Evolutionary conservation across 169 alveolate genomes (phyloP).

Genomic region (Cryptosporidium xiaoi): DNA sequence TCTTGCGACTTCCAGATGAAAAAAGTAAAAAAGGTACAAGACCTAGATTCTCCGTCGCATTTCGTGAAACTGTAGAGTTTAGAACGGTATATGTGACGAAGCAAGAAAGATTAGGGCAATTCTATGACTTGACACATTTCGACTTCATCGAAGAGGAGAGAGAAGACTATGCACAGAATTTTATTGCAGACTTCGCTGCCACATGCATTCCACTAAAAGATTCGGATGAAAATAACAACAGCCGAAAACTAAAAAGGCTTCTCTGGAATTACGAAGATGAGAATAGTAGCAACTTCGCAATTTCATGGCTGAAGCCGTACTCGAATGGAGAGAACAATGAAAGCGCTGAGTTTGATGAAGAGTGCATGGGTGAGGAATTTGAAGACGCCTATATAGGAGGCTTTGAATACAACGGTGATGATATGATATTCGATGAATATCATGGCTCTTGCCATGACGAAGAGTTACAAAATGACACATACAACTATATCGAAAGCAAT

Average conservation of each 20-base stretch:
- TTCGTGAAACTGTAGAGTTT: constrained; percentile 68
- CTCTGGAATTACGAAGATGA: constrained; percentile 52
- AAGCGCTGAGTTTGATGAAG: constrained; percentile 16
- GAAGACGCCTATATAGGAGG: constrained; percentile 1
- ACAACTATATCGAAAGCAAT: constrained; percentile 26
- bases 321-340: constrained; percentile 25
- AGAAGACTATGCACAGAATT: constrained; percentile 33
- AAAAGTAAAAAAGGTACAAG: constrained; percentile 6
- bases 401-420: not conserved
- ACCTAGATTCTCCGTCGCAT: constrained; percentile 69
- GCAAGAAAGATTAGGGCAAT: constrained; percentile 69
- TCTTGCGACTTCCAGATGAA: constrained; percentile 13
- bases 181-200: constrained; percentile 67
- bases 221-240: constrained; percentile 33
- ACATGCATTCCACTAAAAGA: constrained; percentile 66
- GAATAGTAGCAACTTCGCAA: constrained; percentile 19
- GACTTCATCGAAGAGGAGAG: constrained; percentile 30
- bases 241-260: constrained; percentile 50
- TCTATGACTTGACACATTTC: constrained; percentile 36
- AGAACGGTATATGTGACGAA: constrained; percentile 62
- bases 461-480: too few relatives aligned
- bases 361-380: constrained; percentile 5
- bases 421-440: too few relatives aligned
- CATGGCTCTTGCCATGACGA: too few relatives aligned
- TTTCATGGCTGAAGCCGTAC: constrained; percentile 55